phyloP scores from a whole-genome alignment of 306 rosid species.

The barrel medic (Medicago truncatula) region MtrunA17r5.0-ANR NC_053049.1:48180001-48180500 shows the following conservation, averaged over 20 bases:
- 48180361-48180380: conserved; percentile 96
- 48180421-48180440: conserved; percentile 18
- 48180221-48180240: conserved; percentile 94
- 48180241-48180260: conserved; percentile 3
- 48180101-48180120: conserved; percentile 99
- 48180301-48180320: conserved; percentile 63
- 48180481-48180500: background rate
- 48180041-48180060: conserved; percentile 35
- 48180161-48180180: conserved; percentile 85
- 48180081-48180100: conserved; percentile 99
- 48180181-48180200: conserved; percentile 99
- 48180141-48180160: conserved; percentile 89
- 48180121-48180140: conserved; percentile 87
- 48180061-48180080: conserved; percentile 72
- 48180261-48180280: conserved; percentile 25
- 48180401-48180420: conserved; percentile 95
- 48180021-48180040: conserved; percentile 17
- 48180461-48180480: background rate
- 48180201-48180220: conserved; percentile 99
- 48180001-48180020: conserved; percentile 29
- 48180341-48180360: conserved; percentile 99
- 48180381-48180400: conserved; percentile 90
- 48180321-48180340: conserved; percentile 98
- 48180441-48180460: background rate
- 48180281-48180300: conserved; percentile 21